Conservation (phyloP, 1,284 basidiomycete species). For the Moniliophthora roreri region DNA sequence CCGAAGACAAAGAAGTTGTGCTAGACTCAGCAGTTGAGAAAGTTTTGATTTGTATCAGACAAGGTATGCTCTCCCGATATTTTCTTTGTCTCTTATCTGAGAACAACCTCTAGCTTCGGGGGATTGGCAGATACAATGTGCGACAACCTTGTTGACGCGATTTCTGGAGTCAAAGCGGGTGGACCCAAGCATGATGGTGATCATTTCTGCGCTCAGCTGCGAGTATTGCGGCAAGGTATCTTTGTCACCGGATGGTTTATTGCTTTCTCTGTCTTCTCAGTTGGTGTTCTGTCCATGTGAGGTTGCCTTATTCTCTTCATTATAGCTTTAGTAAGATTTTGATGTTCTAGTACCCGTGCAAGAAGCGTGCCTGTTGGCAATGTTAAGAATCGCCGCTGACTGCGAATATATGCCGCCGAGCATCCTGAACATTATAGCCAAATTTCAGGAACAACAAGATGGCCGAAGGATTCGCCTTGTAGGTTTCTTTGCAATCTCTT, state of each 20-base stretch:
- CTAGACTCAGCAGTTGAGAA: constrained; percentile 56
- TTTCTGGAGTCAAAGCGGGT: constrained; percentile 41
- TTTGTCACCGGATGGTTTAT: constrained; percentile 47
- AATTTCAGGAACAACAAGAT: constrained; percentile 37
- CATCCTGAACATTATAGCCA: constrained; percentile 40
- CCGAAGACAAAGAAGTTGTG: constrained; percentile 36
- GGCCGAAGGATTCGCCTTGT: constrained; percentile 59
- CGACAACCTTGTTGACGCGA: constrained; percentile 49
- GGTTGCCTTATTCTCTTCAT: constrained; percentile 23
- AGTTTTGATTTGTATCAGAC: constrained; percentile 46
- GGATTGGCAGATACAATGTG: constrained; percentile 47
- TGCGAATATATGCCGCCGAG: constrained; percentile 53
- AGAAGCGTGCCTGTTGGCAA: constrained; percentile 66
- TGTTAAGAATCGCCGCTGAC: constrained; percentile 62
- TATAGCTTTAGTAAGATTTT: too few species aligned
- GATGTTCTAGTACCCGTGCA: constrained; percentile 74
- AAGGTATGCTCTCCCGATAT: constrained; percentile 34
- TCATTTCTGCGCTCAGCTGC: constrained; percentile 58
- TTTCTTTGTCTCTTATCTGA: neutral
- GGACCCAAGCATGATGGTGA: constrained; percentile 65
- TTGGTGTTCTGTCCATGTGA: constrained; percentile 48
- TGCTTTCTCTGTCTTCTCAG: constrained; percentile 49
- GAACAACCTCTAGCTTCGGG: constrained; percentile 32
- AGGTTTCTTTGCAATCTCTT: constrained; percentile 20
- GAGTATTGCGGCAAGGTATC: constrained; percentile 57